phyloP scores from a whole-genome alignment of 768 basidiomycete species.

The Auricularia auricula-judae region DNA sequence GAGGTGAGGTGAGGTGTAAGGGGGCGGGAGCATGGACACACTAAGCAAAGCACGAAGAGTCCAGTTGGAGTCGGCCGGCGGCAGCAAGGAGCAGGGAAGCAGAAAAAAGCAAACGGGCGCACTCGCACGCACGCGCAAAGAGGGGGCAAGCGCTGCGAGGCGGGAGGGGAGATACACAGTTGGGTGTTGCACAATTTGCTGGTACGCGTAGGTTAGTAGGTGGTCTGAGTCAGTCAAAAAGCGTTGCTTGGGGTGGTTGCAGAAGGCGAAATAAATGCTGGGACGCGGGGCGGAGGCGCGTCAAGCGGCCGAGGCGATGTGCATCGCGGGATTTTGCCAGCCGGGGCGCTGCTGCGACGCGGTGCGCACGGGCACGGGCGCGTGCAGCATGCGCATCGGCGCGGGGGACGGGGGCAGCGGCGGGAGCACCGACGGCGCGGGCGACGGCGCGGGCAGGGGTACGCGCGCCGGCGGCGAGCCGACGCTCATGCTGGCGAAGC shows the following conservation, averaged over 20 bases:
- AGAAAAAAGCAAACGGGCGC: no score
- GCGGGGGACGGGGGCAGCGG: not conserved
- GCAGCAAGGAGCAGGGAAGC: no score
- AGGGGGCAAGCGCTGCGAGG: no score
- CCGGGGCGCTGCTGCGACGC: not conserved
- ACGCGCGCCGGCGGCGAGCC: not conserved
- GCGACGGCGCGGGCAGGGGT: not conserved
- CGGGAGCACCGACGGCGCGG: not conserved
- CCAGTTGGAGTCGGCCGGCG: no score
- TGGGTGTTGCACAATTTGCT: not conserved
- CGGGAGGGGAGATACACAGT: no score
- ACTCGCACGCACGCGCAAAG: no score
- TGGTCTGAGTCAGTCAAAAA: not conserved
- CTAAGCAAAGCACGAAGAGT: no score
- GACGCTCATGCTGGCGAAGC: not conserved
- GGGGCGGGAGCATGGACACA: no score
- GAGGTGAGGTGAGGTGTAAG: no score
- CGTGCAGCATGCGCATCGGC: not conserved
- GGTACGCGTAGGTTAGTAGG: not conserved
- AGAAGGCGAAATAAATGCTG: not conserved
- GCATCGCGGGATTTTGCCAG: not conserved
- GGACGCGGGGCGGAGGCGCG: no score
- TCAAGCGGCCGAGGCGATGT: not conserved
- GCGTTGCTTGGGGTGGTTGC: not conserved
- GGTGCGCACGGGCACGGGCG: not conserved